Conservation (phyloP, 352 stramenopile species). For the Phytophthora gonapodyides region DNA sequence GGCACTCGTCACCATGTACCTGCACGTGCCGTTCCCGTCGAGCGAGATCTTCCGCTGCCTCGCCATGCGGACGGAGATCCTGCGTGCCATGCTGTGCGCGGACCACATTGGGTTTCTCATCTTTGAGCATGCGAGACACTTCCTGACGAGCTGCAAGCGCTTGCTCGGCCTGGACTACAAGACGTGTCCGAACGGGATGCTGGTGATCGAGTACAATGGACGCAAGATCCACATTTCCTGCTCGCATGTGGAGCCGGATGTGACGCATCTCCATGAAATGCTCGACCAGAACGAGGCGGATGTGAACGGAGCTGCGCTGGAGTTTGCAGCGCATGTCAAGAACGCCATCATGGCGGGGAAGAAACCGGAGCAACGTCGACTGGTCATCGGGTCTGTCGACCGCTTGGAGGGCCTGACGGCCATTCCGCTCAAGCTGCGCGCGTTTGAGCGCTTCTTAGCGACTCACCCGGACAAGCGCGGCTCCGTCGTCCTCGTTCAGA, state of each 20-base stretch:
- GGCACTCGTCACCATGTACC: conserved; percentile 96
- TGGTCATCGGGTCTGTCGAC: conserved; percentile 92
- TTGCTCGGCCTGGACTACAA: conserved; percentile 96
- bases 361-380: conserved; percentile 35
- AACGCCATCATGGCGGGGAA: conserved; percentile 33
- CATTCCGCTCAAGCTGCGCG: conserved; percentile 96
- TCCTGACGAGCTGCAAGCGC: conserved; percentile 91
- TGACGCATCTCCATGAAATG: conserved; percentile 71
- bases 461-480: conserved; percentile 71
- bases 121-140: conserved; percentile 94
- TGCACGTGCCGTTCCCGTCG: conserved; percentile 98
- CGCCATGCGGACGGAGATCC: conserved; percentile 86
- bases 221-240: conserved; percentile 95
- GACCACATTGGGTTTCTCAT: conserved; percentile 94
- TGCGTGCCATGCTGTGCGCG: conserved; percentile 89
- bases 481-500: conserved; percentile 81
- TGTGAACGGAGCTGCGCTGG: conserved; percentile 25
- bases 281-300: conserved; percentile 51
- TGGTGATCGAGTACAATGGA: conserved; percentile 96
- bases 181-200: conserved; percentile 80
- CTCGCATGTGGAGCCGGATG: conserved; percentile 97
- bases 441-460: conserved; percentile 95
- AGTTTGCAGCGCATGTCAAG: conserved; percentile 50
- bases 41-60: conserved; percentile 98
- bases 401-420: conserved; percentile 96